Base-by-base conservation (phyloP, 331 rosid species). In the Prunus yedoensis region DNA sequence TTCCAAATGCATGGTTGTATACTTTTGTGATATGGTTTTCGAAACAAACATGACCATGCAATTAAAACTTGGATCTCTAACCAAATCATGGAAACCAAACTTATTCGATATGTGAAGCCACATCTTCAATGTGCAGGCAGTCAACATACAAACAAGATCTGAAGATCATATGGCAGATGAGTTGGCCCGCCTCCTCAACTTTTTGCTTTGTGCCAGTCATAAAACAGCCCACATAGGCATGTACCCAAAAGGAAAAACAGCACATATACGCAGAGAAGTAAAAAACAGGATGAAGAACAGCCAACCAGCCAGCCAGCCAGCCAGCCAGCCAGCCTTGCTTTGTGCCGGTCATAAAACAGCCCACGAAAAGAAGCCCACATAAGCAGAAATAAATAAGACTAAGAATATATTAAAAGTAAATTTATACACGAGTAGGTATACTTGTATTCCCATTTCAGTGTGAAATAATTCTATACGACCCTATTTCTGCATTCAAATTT, bases 381-480 rank as follows among this genome's bases (percentile, higher is more conserved):
- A 32, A 53, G 18, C 64, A 54, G 53, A 74, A 49, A 49, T 50
- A 56, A 50, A 72, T 14, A 46, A 27, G 43, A 67, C 27, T 8
- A 56, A 47, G 45, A 70, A 56, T 74, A 73, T 57, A 4, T 25
- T 28, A 18, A 46, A 61, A 66, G 70, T n/a, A 18, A 41, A 73
- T 43, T 21, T 73, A 61, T 30, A 28, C 10, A 60, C 61, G 35
- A 46, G 60, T 74, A 47, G 13, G 69, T 74, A 38, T 65, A 60
- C 25, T 59, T 38, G 28, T 35, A 4, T 1, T 51, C 76, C 20
- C 10, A 27, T 73, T 73, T 23, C 45, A 5, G 27, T 27, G 68
- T 23, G 76, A 72, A 59, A 60, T 58, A 43, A 73, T 46, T 73
- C 57, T 28, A 16, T 60, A 59, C 46, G 49, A 74, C 58, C 52